Evolutionary conservation across 140 eudicot species (phyloP).

Genomic region (Flaveria floridana): DNA sequence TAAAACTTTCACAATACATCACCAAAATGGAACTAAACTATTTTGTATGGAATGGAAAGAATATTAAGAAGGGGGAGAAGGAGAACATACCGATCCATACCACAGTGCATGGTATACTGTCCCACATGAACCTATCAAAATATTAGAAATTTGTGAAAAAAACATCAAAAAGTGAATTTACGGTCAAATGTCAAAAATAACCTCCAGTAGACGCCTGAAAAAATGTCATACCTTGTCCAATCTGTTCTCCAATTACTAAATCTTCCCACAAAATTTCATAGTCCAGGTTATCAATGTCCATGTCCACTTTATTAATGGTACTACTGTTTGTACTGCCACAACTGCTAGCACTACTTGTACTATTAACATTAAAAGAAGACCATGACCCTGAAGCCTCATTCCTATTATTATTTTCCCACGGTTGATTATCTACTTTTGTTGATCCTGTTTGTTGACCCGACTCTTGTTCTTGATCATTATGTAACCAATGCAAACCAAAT

Average conservation of each 20-base stretch:
- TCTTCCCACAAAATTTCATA: slow-evolving; percentile 98
- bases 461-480: slow-evolving; percentile 71
- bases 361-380: slow-evolving; percentile 61
- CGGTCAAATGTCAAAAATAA: slow-evolving; percentile 14
- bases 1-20: neutral
- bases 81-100: slow-evolving; percentile 89
- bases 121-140: slow-evolving; percentile 83
- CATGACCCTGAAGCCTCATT: slow-evolving; percentile 82
- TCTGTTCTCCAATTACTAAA: slow-evolving; percentile 86
- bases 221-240: slow-evolving; percentile 78
- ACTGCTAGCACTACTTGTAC: slow-evolving; percentile 81
- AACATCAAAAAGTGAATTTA: neutral
- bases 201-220: neutral
- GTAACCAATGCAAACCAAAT: slow-evolving; percentile 65
- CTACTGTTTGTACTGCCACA: slow-evolving; percentile 85
- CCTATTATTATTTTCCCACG: slow-evolving; percentile 46
- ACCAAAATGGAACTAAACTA: neutral
- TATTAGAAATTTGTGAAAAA: neutral
- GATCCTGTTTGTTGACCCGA: slow-evolving; percentile 39
- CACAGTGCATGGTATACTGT: slow-evolving; percentile 89
- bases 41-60: neutral
- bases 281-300: slow-evolving; percentile 72
- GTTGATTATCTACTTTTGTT: slow-evolving; percentile 44
- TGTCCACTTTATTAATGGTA: slow-evolving; percentile 69
- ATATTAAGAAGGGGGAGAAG: slow-evolving; percentile 34